A percentile compares a stretch with the other conserved stretches of the same genome.
Conservation (phyloP, 306 rosid species). For the Malus sieversii region DNA sequence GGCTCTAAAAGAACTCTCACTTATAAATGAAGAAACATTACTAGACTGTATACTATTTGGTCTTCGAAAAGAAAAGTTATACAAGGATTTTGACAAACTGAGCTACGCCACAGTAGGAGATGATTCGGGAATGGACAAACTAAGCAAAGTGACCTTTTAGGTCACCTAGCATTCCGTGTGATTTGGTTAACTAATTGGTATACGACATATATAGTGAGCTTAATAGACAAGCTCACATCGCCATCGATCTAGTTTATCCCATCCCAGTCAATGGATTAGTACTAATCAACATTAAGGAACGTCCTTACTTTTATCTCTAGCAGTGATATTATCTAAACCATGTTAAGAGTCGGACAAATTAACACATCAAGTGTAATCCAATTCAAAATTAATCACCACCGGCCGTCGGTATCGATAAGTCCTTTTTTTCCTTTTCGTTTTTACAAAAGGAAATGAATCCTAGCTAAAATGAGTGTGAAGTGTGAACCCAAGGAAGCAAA, state of each 20-base stretch:
- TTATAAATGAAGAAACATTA: no score
- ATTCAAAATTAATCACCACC: neutral
- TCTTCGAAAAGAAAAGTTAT: neutral
- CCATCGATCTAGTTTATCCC: neutral
- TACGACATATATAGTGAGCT: neutral
- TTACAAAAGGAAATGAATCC: neutral
- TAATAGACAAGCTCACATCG: no score
- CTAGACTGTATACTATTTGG: no score
- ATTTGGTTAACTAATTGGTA: neutral
- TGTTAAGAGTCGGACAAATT: neutral
- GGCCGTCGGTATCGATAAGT: neutral
- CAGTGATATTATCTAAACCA: neutral
- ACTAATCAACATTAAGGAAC: neutral
- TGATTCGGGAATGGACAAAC: neutral
- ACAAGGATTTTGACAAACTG: neutral
- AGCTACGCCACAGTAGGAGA: neutral
- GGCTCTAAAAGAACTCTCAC: accelerated
- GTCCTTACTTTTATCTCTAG: neutral
- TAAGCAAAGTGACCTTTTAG: neutral
- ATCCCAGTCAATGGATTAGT: neutral
- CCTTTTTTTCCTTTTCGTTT: neutral
- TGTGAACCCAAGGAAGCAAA: neutral
- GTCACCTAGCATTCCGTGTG: neutral
- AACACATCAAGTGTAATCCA: neutral
- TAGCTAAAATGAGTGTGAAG: neutral